Percentiles rank a stretch among this genome's conserved stretches.
These are phyloP conservation scores for Skeletonema potamos DNA, from an alignment of 108 stramenopile genomes.

Conservation along the genomic window DNA sequence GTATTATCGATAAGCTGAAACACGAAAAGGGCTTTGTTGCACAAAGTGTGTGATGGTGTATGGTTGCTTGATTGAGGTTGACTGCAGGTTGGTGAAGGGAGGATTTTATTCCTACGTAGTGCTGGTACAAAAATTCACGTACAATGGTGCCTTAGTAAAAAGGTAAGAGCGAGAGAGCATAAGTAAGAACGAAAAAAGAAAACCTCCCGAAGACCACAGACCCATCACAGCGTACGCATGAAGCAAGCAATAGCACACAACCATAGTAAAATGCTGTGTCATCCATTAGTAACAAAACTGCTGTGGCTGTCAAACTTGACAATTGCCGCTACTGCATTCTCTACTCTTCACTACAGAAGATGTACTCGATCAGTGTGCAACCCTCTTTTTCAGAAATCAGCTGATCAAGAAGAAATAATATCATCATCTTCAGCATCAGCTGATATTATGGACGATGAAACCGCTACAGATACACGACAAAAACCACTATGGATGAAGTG, in stretches of 20 bases:
- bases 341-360: not conserved
- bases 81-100: not conserved
- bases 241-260: too few species aligned
- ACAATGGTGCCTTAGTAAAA: not conserved
- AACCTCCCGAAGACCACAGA: not conserved
- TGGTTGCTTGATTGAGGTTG: not conserved
- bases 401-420: not conserved
- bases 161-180: not conserved
- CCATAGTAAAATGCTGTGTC: not conserved
- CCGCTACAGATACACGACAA: not conserved
- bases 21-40: slow-evolving; percentile 34
- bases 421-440: not conserved
- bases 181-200: not conserved
- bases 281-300: not conserved
- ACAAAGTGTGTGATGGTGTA: not conserved
- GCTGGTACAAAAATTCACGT: not conserved
- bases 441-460: not conserved
- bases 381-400: not conserved
- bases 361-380: not conserved
- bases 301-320: not conserved
- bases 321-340: not conserved
- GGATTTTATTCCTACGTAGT: not conserved
- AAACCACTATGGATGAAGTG: slow-evolving; percentile 46
- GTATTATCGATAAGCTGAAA: slow-evolving; percentile 40
- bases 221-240: too few species aligned